phyloP scores from a whole-genome alignment of 495 filamentous ascomycete species.

The Trichoderma asperelloides region DNA sequence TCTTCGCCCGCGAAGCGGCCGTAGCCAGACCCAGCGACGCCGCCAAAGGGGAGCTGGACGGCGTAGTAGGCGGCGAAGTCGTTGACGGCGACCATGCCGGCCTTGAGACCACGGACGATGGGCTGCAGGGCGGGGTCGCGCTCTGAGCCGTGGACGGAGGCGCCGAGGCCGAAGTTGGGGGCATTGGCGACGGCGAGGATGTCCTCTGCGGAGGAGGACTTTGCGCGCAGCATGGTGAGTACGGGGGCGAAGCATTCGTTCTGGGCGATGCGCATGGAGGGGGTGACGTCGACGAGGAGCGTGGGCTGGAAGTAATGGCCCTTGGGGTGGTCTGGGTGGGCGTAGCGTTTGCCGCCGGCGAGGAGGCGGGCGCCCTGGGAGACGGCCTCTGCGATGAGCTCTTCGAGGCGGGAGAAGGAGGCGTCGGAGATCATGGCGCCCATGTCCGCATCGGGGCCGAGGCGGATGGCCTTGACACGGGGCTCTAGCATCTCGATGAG shows the following conservation, averaged over 20 bases:
- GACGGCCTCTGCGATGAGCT: slow-evolving; percentile 68
- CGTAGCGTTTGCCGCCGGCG: slow-evolving; percentile 62
- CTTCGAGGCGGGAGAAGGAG: slow-evolving; percentile 60
- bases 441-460: slow-evolving; percentile 60
- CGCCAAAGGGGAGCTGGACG: slow-evolving; percentile 88
- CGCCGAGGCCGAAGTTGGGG: slow-evolving; percentile 67
- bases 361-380: slow-evolving; percentile 68
- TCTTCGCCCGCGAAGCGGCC: slow-evolving; percentile 89
- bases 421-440: slow-evolving; percentile 81
- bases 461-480: slow-evolving; percentile 60
- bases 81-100: slow-evolving; percentile 88
- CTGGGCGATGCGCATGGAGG: slow-evolving; percentile 73
- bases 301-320: slow-evolving; percentile 93
- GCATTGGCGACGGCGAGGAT: slow-evolving; percentile 68
- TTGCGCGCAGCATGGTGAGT: slow-evolving; percentile 70
- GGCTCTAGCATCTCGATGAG: slow-evolving; percentile 63
- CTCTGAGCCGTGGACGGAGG: slow-evolving; percentile 68
- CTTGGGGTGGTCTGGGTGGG: slow-evolving; percentile 57
- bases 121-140: slow-evolving; percentile 28
- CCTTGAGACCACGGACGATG: slow-evolving; percentile 59
- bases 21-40: slow-evolving; percentile 78
- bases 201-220: slow-evolving; percentile 37
- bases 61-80: slow-evolving; percentile 91
- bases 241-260: slow-evolving; percentile 90
- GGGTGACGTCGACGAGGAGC: slow-evolving; percentile 73